These are phyloP conservation scores for Ceratocystis albifundus DNA, from an alignment of 2,329 filamentous ascomycete genomes.

Conservation along the genomic window DNA sequence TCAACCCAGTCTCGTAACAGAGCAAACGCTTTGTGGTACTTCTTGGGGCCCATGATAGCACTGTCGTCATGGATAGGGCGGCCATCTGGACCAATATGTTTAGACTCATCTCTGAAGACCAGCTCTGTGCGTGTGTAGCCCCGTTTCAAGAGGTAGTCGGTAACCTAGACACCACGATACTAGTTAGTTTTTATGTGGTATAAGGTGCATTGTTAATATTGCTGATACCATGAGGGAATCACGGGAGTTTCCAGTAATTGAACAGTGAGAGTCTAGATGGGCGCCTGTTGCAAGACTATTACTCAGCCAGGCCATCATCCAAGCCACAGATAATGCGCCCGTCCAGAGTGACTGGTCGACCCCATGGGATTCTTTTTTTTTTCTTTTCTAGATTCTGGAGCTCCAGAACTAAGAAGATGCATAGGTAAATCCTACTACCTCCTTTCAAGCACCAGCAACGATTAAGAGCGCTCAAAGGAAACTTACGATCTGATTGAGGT, in stretches of 20 bases:
- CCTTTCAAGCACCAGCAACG: background rate
- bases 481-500: slow-evolving; percentile 91
- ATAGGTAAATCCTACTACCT: background rate
- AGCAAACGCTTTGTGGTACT: slow-evolving; percentile 64
- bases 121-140: slow-evolving; percentile 89
- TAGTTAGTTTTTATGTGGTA: background rate
- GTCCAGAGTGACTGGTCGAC: background rate
- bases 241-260: background rate
- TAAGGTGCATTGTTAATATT: background rate
- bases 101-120: slow-evolving; percentile 81
- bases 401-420: too few relatives aligned
- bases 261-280: background rate
- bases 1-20: slow-evolving; percentile 75
- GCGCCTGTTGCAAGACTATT: background rate
- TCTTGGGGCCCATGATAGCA: slow-evolving; percentile 57
- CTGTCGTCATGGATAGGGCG: slow-evolving; percentile 54
- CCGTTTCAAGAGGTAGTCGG: slow-evolving; percentile 91
- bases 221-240: background rate
- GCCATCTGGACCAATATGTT: slow-evolving; percentile 69
- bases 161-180: slow-evolving; percentile 42
- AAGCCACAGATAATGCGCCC: background rate
- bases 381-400: background rate
- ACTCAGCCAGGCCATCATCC: background rate
- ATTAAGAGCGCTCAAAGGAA: background rate
- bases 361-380: background rate